A percentile compares a stretch with the other conserved stretches of the same genome.
Conservation (phyloP, 2,329 filamentous ascomycete species). For the Onygenales sp. region DNA sequence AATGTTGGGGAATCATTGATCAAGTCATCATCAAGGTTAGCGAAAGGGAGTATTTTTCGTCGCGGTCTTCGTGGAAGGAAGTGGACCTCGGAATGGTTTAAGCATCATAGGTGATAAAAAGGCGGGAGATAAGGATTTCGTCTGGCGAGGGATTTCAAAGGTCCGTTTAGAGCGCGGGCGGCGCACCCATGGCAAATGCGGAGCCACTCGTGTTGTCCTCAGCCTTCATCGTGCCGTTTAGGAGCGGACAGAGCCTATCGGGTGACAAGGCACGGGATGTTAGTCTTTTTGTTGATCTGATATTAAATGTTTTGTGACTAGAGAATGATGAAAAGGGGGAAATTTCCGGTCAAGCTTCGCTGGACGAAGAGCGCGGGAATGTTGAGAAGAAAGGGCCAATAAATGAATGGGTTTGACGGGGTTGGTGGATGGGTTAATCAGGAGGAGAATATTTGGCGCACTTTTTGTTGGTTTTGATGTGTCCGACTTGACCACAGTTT, state of each 20-base stretch:
- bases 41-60: too few species aligned
- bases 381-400: conserved; percentile 5
- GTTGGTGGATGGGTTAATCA: not conserved
- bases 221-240: conserved; percentile 69
- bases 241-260: conserved; percentile 65
- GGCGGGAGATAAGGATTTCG: too few species aligned
- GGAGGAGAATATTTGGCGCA: conserved; percentile 31
- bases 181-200: conserved; percentile 39
- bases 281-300: not conserved
- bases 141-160: too few species aligned
- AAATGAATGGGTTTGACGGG: conserved; percentile 13
- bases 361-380: too few species aligned
- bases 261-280: conserved; percentile 9
- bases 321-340: not conserved
- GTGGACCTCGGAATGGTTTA: too few species aligned
- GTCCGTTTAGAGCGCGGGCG: conserved; percentile 17
- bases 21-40: too few species aligned
- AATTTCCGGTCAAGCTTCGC: not conserved
- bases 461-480: conserved; percentile 99
- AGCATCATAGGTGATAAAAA: too few species aligned
- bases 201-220: conserved; percentile 38
- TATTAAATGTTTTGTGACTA: not conserved
- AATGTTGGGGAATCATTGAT: too few species aligned
- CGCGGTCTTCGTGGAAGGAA: too few species aligned
- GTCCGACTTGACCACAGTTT: conserved; percentile 91